Evolutionary conservation across 352 stramenopile genomes (phyloP).

Genomic region (Globisporangium takayamanum): DNA sequence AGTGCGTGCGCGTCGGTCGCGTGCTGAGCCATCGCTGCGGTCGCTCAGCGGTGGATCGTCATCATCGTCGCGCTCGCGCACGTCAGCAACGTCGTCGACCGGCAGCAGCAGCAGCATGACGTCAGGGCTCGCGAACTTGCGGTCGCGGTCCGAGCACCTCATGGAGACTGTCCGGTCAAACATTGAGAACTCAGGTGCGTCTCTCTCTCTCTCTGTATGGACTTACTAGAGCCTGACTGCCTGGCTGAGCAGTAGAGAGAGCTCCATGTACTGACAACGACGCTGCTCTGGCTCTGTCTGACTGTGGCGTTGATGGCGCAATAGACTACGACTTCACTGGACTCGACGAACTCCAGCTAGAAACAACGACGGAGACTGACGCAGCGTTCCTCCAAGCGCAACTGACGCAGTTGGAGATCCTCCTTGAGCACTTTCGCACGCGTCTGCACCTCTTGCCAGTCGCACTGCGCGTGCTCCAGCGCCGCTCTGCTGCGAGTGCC

Average conservation of each 20-base stretch:
- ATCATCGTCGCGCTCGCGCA: background rate
- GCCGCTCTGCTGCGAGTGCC: background rate
- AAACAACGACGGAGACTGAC: conserved; percentile 14
- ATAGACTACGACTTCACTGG: conserved; percentile 19
- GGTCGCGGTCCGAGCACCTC: conserved; percentile 24
- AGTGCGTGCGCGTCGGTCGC: conserved; percentile 5
- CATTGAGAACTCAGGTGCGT: conserved; percentile 31
- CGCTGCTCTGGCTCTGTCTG: background rate
- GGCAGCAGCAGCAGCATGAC: conserved; percentile 1
- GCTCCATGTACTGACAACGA: background rate
- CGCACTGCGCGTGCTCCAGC: conserved; percentile 31
- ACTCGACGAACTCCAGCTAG: conserved; percentile 9
- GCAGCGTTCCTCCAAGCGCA: conserved; percentile 41
- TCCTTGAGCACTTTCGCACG: conserved; percentile 42
- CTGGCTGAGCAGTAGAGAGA: background rate
- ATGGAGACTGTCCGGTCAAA: conserved; percentile 36
- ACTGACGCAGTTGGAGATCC: conserved; percentile 34
- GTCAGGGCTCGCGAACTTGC: conserved; percentile 21
- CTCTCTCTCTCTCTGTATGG: background rate
- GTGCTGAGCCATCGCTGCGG: conserved; percentile 5
- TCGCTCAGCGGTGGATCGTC: background rate
- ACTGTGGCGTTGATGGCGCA: background rate
- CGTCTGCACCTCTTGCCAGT: conserved; percentile 38
- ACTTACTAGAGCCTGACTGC: background rate
- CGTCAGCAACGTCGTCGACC: background rate